A percentile compares a stretch with the other conserved stretches of the same genome.
Evolutionary conservation across 2,329 filamentous ascomycete genomes (phyloP).

Genomic region (Ascochyta lentis): DNA sequence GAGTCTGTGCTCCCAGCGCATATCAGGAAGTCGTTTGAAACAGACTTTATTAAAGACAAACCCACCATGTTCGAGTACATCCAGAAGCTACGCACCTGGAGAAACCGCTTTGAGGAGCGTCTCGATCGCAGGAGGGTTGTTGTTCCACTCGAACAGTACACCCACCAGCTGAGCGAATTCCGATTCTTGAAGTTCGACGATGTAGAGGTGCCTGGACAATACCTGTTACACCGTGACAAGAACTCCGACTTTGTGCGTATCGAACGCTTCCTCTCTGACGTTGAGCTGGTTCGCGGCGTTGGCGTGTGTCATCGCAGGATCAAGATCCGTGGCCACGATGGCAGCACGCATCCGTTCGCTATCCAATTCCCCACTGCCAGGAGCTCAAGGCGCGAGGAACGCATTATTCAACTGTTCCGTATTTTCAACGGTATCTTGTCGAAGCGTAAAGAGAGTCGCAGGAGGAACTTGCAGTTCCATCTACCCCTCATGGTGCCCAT

Average conservation of each 20-base stretch:
- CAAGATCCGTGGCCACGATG: slow-evolving; percentile 96
- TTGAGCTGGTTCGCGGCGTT: slow-evolving; percentile 89
- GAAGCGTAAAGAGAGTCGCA: slow-evolving; percentile 93
- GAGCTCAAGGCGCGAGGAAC: slow-evolving; percentile 91
- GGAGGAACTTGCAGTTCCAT: slow-evolving; percentile 94
- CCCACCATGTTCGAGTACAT: slow-evolving; percentile 99
- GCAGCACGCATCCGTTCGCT: slow-evolving; percentile 94
- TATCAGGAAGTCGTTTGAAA: slow-evolving; percentile 94
- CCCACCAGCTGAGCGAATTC: slow-evolving; percentile 93
- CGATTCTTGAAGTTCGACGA: slow-evolving; percentile 98
- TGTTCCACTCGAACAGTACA: slow-evolving; percentile 82
- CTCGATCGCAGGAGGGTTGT: slow-evolving; percentile 81
- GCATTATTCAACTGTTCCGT: slow-evolving; percentile 93
- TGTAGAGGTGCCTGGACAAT: slow-evolving; percentile 96
- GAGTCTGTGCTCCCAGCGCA: slow-evolving; percentile 94
- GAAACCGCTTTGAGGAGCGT: slow-evolving; percentile 97
- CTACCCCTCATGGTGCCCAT: slow-evolving; percentile 94
- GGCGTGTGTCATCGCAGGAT: slow-evolving; percentile 90
- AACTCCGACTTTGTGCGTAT: slow-evolving; percentile 98
- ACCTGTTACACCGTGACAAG: slow-evolving; percentile 96
- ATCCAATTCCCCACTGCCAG: slow-evolving; percentile 94
- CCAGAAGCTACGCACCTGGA: slow-evolving; percentile 92
- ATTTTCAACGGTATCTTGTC: slow-evolving; percentile 93
- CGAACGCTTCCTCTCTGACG: slow-evolving; percentile 92
- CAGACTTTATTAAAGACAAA: slow-evolving; percentile 94